These are phyloP conservation scores for Xerocomus cyaneibrunnescens DNA, from an alignment of 1,284 basidiomycete species.

Conservation along the genomic window DNA sequence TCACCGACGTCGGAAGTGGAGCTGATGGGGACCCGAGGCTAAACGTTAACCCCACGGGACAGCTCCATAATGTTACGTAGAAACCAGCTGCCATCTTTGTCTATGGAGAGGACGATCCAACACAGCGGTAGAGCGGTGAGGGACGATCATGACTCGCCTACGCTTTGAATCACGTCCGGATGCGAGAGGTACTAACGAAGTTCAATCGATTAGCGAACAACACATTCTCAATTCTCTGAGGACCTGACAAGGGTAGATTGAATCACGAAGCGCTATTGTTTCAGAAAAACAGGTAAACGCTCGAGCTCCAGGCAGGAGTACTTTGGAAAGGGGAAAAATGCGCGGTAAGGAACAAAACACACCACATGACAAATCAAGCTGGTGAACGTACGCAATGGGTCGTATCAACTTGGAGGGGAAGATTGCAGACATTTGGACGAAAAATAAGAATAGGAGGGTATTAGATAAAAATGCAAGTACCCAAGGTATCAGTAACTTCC, in stretches of 20 bases:
- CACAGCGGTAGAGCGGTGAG: too few relatives aligned
- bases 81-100: too few relatives aligned
- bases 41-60: too few relatives aligned
- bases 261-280: slow-evolving; percentile 3
- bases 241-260: neutral
- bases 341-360: neutral
- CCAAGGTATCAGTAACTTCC: slow-evolving; percentile 25
- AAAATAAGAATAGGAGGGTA: slow-evolving; percentile 17
- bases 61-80: too few relatives aligned
- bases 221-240: too few relatives aligned
- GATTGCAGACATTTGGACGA: neutral
- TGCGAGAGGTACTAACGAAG: too few relatives aligned
- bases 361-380: neutral
- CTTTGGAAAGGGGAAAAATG: neutral
- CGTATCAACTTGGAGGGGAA: neutral
- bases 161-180: too few relatives aligned
- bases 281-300: slow-evolving; percentile 10
- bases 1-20: too few relatives aligned
- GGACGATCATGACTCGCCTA: too few relatives aligned
- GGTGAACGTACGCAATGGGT: neutral
- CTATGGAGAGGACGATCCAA: too few relatives aligned
- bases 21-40: too few relatives aligned
- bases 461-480: slow-evolving; percentile 10
- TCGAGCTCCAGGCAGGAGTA: slow-evolving; percentile 21
- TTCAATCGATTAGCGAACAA: too few relatives aligned